Evolutionary conservation across 257 asterid genomes (phyloP), one percentile per base, ranked within the genome.

Genomic region (Oldenlandia corymbosa): DNA sequence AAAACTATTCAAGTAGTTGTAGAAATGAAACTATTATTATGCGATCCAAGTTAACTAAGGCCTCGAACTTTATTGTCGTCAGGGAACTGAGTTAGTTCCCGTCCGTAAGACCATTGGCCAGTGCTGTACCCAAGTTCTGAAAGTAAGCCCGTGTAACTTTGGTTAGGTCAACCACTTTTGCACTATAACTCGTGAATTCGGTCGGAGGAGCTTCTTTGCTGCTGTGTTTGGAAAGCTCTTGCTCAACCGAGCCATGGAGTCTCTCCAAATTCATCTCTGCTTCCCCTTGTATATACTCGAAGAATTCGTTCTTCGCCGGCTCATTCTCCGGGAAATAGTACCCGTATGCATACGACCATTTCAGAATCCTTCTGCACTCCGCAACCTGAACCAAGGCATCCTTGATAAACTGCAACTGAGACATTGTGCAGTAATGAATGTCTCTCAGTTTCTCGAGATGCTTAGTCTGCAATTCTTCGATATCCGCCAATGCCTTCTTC

Each of bases 321-420:
- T 47, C 62, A 31, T 31, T 37, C 59, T 69, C 48, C 1, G 60
- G 50, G 13, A 80, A 2, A 66, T 74, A 82, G 42, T 66, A 85
- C 4, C 87, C 85, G 23, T 76, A 76, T 0, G 53, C 79, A 5
- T 76, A 82, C 1, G 72, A 52, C 92, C 92, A 85, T 24, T 78
- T 82, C 45, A 85, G 24, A 2, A 80, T 73, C 10, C 87, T 64
- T 67, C 85, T 66, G 37, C 88, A 82, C 45, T 82, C 85, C 9
- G 71, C 76, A 4, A 85, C 74, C 73, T 84, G 91, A 2, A 63
- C 58, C 91, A 82, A 79, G 0, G 87, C 87, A 18, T 73, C 70
- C 0, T 20, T 0, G 23, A 80, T 64, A 17, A 65, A 74, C 47
- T 24, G 12, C 27, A 75, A 1, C 6, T 62, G 42, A 7, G 21